A percentile compares a stretch with the other conserved stretches of the same genome.
Evolutionary conservation across 2,329 filamentous ascomycete species (phyloP).

Genomic region (Immersiporthe knoxdaviesiana): DNA sequence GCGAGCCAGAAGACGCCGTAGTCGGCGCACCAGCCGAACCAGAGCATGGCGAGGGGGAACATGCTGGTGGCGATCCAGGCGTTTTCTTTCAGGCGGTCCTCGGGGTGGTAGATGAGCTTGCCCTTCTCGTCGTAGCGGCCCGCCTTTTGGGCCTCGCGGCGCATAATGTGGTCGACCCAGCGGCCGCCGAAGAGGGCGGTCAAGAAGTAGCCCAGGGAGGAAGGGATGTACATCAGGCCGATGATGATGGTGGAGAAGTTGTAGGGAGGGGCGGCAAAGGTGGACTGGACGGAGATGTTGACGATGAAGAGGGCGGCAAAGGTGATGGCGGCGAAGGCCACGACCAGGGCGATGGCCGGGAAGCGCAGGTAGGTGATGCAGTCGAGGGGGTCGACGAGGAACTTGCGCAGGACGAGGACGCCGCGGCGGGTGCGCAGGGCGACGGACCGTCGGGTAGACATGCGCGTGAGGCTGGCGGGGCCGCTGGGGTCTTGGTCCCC

Average conservation of each 20-base stretch:
- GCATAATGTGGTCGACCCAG: conserved; percentile 84
- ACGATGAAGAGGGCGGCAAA: conserved; percentile 77
- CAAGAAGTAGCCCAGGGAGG: conserved; percentile 72
- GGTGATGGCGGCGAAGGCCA: conserved; percentile 74
- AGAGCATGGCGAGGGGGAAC: conserved; percentile 68
- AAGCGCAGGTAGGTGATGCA: conserved; percentile 74
- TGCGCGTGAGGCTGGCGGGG: conserved; percentile 46
- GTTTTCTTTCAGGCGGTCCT: conserved; percentile 83
- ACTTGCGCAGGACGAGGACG: conserved; percentile 57
- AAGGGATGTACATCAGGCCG: conserved; percentile 77
- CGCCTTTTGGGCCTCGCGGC: conserved; percentile 71
- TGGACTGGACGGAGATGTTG: conserved; percentile 76
- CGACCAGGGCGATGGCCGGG: conserved; percentile 72
- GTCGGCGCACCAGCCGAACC: conserved; percentile 73
- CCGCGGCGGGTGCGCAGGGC: conserved; percentile 59
- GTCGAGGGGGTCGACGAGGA: conserved; percentile 72
- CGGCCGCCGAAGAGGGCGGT: conserved; percentile 70
- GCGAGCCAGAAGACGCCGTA: conserved; percentile 50
- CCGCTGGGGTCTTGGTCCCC: conserved; percentile 21
- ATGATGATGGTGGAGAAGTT: conserved; percentile 69
- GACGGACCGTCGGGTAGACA: conserved; percentile 65
- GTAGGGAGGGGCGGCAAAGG: conserved; percentile 70
- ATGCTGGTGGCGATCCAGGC: conserved; percentile 73
- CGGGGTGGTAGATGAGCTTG: conserved; percentile 69
- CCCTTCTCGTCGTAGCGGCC: conserved; percentile 70